Conservation (phyloP, 805 yeast species). For the Spathaspora hagerdaliae region DNA sequence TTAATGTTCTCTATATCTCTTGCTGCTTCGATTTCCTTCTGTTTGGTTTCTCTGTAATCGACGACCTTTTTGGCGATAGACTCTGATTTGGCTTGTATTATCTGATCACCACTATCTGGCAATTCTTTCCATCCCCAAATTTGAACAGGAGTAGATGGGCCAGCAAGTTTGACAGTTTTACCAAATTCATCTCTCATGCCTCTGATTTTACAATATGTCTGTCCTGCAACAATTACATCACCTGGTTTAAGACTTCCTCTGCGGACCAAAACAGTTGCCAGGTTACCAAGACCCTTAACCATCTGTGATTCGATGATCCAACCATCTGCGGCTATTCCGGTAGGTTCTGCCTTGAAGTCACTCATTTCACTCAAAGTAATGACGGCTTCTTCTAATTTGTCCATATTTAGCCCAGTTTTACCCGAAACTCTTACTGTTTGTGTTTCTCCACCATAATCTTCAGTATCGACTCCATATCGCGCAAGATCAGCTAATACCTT, state of each 20-base stretch:
- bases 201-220: constrained; percentile 79
- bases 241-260: constrained; percentile 76
- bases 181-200: constrained; percentile 75
- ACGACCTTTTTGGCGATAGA: constrained; percentile 71
- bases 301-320: constrained; percentile 86
- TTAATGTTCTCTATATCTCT: constrained; percentile 69
- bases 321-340: constrained; percentile 65
- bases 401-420: constrained; percentile 85
- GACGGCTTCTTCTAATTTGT: constrained; percentile 83
- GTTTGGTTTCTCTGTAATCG: constrained; percentile 56
- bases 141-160: constrained; percentile 88
- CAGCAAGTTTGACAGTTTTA: constrained; percentile 56
- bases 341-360: constrained; percentile 63
- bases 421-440: constrained; percentile 88
- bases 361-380: constrained; percentile 78
- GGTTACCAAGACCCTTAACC: constrained; percentile 76
- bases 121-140: constrained; percentile 91
- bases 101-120: constrained; percentile 87
- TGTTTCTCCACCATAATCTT: constrained; percentile 92
- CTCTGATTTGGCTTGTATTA: constrained; percentile 73
- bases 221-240: constrained; percentile 76
- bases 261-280: constrained; percentile 79
- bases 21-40: constrained; percentile 51
- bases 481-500: constrained; percentile 77
- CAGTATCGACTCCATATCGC: constrained; percentile 74